phyloP scores from a whole-genome alignment of 306 rosid species.

The Dryas drummondii region DNA sequence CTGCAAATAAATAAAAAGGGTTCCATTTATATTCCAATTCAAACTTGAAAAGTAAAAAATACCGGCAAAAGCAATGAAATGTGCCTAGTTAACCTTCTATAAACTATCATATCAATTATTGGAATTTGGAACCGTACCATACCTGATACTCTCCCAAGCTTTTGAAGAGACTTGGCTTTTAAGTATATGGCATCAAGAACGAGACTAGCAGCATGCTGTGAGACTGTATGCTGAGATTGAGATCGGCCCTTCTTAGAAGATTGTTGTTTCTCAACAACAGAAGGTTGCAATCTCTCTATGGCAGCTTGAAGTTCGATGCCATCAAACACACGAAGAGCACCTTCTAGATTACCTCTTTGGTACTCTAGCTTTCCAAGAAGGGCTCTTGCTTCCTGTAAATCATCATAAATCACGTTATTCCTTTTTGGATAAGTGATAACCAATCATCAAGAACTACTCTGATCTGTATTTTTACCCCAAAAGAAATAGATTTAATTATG shows the following conservation, averaged over 20 bases:
- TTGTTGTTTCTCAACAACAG: conserved; percentile 51
- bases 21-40: conserved; percentile 27
- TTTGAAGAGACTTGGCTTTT: conserved; percentile 87
- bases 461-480: neutral
- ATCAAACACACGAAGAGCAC: conserved; percentile 89
- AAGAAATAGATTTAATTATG: neutral
- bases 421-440: conserved; percentile 1
- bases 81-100: neutral
- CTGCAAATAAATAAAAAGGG: conserved; percentile 51
- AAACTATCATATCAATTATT: neutral
- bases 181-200: conserved; percentile 97
- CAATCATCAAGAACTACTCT: conserved; percentile 18
- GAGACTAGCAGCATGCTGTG: conserved; percentile 88
- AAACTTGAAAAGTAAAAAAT: conserved; percentile 18
- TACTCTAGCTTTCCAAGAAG: conserved; percentile 98
- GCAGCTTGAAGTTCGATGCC: conserved; percentile 96
- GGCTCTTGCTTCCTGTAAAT: conserved; percentile 88
- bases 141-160: conserved; percentile 76
- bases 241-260: conserved; percentile 59
- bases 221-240: conserved; percentile 62
- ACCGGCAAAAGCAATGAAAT: neutral
- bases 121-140: conserved; percentile 7
- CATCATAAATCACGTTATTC: conserved; percentile 3
- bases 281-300: conserved; percentile 78
- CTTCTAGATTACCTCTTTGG: conserved; percentile 94